Base-by-base conservation (phyloP, 495 filamentous ascomycete genomes). In the Barbatosphaeria neglecta region DNA sequence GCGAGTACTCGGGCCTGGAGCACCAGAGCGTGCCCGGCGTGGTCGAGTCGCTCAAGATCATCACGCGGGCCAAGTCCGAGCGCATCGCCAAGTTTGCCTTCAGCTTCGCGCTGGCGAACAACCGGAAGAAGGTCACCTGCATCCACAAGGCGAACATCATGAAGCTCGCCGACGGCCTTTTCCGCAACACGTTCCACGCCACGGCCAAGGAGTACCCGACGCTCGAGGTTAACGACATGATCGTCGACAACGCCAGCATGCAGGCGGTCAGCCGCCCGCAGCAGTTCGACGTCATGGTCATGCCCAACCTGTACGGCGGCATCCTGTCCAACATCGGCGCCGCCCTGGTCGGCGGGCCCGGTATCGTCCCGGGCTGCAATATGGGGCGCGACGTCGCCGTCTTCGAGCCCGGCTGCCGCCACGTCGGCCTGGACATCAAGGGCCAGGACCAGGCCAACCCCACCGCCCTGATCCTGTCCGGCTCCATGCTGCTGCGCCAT, bases 81-180 rank as follows among this genome's bases (percentile, higher is more conserved):
- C 86, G 92, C 49, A 97, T 98, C 58, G 86, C 89, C 66, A 95
- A 96, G 66, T 98, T 98, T 58, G 92, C 93, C 41, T 95, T 97
- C 70, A 82, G 83, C 67, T 98, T 97, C 63, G 92, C 92, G 15
- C 82, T 95, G 38, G 92, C 93, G 58, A 98, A 97, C 74, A 88
- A 94, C 80, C 78, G 93, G 59, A 87, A 92, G 75, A 97, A 95
- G 81, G 87, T 97, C 22, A 97, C 90, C 51, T 95, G 89, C 69
- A 95, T 98, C 58, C 93, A 98, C 79, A 98, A 98, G 76, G 93
- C 92, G 61, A 98, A 97, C 75, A 98, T 98, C 73, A 98, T 98
- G 92, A 97, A 98, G 77, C 76, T 98, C 43, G 90, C 90, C 67
- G 92, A 97, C 59, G 92, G 92, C 71, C 83, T 98, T 49, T 98